Base-by-base conservation (phyloP, 805 yeast genomes). In the Schwanniomyces polymorphus region DNA sequence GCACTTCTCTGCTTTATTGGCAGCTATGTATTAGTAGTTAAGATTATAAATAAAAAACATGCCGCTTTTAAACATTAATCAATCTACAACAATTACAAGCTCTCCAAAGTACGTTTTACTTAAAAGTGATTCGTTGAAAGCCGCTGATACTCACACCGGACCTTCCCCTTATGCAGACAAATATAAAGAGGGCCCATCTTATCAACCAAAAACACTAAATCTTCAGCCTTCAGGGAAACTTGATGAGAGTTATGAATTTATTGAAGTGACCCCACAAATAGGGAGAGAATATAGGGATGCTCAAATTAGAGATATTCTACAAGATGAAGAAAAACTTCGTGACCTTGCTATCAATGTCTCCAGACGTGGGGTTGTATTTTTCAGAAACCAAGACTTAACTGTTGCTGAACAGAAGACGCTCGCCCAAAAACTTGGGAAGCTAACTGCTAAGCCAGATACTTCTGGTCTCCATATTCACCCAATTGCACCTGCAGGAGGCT, bases 401-500 rank as follows among this genome's bases (percentile, higher is more conserved):
- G 34, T 42, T 4, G 43, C 38, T 17, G 45, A 46, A 17, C 49
- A 46, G 27, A 46, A 46, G 16, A 29, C 38, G 5, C 45, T 46
- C 14, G 49, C 49, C 11, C 23, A 46, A 5, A 28, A 41, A 37
- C 45, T 46, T 23, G 49, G 49, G 9, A 35, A 38, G 21, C 25
- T 46, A 23, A 46, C 49, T 1, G 45, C 42, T 9, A 46, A 46
- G 16, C 49, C 49, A 18, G 29, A 23, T n/a, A 38, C 49, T 8
- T 46, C 49, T 3, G 49, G 49, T 14, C 45, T 46, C 11, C 49
- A 46, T 27, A 46, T 46, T 6, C 49, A 46, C 31, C 49, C 49
- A n/a, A 42, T 44, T 23, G 49, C 49, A 10, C 49, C 49, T 28
- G 49, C 49, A 11, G 49, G 49, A 23, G 49, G 49, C 7, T 46